Base-by-base conservation (phyloP, 306 rosid species). In the Citrullus amarus region DNA sequence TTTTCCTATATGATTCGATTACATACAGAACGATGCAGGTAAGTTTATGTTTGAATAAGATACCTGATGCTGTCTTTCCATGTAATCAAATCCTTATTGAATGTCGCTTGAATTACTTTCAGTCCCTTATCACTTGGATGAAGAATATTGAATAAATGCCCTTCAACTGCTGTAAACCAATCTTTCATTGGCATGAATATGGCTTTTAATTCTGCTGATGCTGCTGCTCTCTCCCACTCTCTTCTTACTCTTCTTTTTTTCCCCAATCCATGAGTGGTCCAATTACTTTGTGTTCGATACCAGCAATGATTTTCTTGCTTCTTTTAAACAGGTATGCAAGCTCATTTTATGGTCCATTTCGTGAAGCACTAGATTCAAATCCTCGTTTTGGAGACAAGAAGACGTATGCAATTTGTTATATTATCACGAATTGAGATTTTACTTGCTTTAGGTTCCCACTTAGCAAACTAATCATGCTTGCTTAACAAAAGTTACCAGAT, bases 341-440 rank as follows among this genome's bases (percentile, higher is more conserved):
- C 76, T 91, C 99, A 75, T 95, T 92, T 82, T 96, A 96, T 75
- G 97, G 99, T 67, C 98, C 98, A 62, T 95, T 95, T 81, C 90
- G 99, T 77, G 99, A 95, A 86, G 97, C 97, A 22, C 83, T 95
- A 63, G 96, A 95, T 82, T 95, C 99, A 41, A 95, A 95, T 81
- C 99, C 99, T 20, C 97, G 97, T 61, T 95, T 95, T 54, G 99
- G 99, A 39, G 98, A 95, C 87, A 92, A 95, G 69, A 91, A 92
- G 69, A 95, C 97, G 99, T 92, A 88, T 73, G 90, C 84, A 32
- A 14, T 63, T 25, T 50, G 13, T 5, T 17, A 63, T 46, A 63
- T 16, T 78, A 46, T 44, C 14, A 32, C 4, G 74, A 60, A 34
- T 44, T 63, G 14, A n/a, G 30, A 46, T 43, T 78, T 65, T 79